phyloP scores from a whole-genome alignment of 164 flowering plant species.

The Cinnamomum micranthum region DNA sequence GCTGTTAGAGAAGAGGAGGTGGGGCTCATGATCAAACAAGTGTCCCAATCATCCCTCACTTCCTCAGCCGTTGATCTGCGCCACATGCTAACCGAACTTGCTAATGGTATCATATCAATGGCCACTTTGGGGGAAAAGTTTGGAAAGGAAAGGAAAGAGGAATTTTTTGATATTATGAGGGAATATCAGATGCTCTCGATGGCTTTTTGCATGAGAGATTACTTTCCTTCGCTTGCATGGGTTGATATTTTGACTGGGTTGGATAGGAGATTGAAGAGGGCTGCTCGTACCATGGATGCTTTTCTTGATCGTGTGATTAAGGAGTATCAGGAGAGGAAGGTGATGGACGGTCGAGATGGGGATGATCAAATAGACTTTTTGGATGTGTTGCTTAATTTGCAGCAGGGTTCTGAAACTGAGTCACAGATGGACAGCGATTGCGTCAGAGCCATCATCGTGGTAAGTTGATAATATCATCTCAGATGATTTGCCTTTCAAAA shows the following conservation, averaged over 20 bases:
- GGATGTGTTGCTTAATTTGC: slow-evolving; percentile 6
- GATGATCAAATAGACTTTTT: background rate
- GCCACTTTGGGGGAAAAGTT: slow-evolving; percentile 19
- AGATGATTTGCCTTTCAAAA: background rate
- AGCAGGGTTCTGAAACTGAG: background rate
- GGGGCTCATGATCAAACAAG: background rate
- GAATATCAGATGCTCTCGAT: slow-evolving; percentile 8
- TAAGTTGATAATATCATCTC: background rate
- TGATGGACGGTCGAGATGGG: background rate
- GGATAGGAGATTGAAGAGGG: slow-evolving; percentile 9
- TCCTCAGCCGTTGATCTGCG: slow-evolving; percentile 2
- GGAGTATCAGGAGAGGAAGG: background rate
- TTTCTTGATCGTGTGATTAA: slow-evolving; percentile 10
- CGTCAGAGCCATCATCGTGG: slow-evolving; percentile 3
- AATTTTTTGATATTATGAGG: background rate
- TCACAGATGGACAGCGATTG: background rate
- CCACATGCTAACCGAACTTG: background rate
- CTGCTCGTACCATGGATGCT: background rate
- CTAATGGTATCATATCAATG: background rate
- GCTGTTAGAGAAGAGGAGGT: slow-evolving; percentile 1
- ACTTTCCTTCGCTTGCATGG: slow-evolving; percentile 22
- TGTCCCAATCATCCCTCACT: too few relatives aligned
- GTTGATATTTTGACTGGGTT: slow-evolving; percentile 20
- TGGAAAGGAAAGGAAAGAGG: slow-evolving; percentile 1
- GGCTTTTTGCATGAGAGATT: slow-evolving; percentile 17